These are phyloP conservation scores for Phymatotrichopsis omnivora DNA, from an alignment of 2,329 filamentous ascomycete species.

Conservation along the genomic window DNA sequence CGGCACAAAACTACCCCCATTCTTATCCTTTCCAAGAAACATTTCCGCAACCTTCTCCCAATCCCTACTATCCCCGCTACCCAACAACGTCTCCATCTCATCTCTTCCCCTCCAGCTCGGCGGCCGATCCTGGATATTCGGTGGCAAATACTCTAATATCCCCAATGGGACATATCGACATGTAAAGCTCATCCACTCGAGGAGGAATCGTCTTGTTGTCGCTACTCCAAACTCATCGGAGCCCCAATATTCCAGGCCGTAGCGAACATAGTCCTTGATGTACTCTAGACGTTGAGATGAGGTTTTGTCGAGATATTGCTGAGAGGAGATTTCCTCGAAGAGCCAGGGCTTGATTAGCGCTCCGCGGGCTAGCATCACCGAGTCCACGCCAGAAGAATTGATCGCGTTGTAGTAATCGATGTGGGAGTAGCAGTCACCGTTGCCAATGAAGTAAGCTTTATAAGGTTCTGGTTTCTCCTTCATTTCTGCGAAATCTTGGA, in stretches of 20 bases:
- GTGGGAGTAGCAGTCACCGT: conserved; percentile 93
- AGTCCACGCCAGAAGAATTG: conserved; percentile 68
- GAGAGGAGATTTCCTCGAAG: conserved; percentile 87
- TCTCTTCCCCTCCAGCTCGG: conserved; percentile 74
- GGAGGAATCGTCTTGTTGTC: conserved; percentile 78
- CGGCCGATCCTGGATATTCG: conserved; percentile 78
- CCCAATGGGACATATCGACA: conserved; percentile 79
- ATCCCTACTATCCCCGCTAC: conserved; percentile 84
- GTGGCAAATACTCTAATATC: conserved; percentile 76
- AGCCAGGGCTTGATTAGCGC: conserved; percentile 97
- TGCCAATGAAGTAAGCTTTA: conserved; percentile 70
- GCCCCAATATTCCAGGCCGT: conserved; percentile 89
- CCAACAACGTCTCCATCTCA: conserved; percentile 87
- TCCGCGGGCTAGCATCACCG: conserved; percentile 94
- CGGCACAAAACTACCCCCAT: conserved; percentile 85
- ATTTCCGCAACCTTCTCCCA: conserved; percentile 99
- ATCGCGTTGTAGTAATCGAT: conserved; percentile 74
- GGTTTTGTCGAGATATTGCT: conserved; percentile 93
- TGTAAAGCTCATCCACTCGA: conserved; percentile 92
- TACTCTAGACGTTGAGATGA: conserved; percentile 75
- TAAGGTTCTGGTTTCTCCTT: conserved; percentile 42
- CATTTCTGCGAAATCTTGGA: conserved; percentile 63
- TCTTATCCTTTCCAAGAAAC: conserved; percentile 86
- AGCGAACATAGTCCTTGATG: conserved; percentile 79
- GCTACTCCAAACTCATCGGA: conserved; percentile 90